Evolutionary conservation across 2,329 filamentous ascomycete genomes (phyloP).

Genomic region (Phyllosticta citribraziliensis): DNA sequence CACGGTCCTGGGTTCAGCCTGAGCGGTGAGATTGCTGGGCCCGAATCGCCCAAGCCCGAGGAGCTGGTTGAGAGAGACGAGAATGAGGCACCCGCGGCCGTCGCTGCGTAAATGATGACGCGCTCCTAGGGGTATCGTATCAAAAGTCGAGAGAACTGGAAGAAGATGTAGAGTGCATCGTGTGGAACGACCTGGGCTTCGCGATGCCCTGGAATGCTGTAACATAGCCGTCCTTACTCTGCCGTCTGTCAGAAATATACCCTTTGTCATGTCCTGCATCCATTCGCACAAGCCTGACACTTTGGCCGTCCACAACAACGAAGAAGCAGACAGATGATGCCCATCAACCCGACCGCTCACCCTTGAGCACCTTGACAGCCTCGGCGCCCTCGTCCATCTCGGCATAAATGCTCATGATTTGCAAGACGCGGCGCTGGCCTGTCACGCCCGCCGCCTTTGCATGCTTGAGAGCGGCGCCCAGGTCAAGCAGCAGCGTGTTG

Average conservation of each 20-base stretch:
- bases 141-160: background rate
- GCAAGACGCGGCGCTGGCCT: conserved; percentile 38
- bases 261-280: background rate
- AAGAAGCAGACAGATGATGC: too few relatives aligned
- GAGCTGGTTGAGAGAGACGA: conserved; percentile 18
- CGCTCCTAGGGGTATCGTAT: too few relatives aligned
- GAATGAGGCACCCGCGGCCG: conserved; percentile 31
- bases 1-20: conserved; percentile 79
- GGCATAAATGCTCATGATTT: conserved; percentile 50
- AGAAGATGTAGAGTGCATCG: background rate
- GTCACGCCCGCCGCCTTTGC: conserved; percentile 33
- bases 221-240: too few relatives aligned
- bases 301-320: too few relatives aligned
- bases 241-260: background rate
- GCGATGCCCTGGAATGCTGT: too few relatives aligned
- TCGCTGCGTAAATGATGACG: background rate
- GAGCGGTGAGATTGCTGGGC: conserved; percentile 63
- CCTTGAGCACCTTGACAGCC: conserved; percentile 41
- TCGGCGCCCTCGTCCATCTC: conserved; percentile 52
- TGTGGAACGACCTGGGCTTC: background rate
- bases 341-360: background rate
- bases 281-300: too few relatives aligned
- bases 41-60: conserved; percentile 24
- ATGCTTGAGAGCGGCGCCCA: conserved; percentile 53
- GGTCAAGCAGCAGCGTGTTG: conserved; percentile 54